Evolutionary conservation across 2,329 filamentous ascomycete species (phyloP).

Genomic region (Hypoxylon sp.): DNA sequence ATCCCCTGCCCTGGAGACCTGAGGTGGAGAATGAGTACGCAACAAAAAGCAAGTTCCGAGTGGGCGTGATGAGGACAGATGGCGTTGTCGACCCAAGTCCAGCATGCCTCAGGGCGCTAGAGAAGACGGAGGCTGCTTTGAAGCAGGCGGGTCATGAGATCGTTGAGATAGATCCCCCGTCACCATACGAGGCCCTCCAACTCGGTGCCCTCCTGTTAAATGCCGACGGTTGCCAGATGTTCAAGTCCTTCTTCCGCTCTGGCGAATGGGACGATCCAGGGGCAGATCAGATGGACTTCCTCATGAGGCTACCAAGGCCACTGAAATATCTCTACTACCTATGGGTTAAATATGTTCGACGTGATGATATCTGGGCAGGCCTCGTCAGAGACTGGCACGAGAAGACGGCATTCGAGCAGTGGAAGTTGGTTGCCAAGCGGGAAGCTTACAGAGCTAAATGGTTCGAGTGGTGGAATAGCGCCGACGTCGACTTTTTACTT

Average conservation of each 20-base stretch:
- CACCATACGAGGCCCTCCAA: constrained; percentile 77
- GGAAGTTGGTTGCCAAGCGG: constrained; percentile 79
- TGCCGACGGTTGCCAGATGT: constrained; percentile 83
- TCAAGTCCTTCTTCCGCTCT: constrained; percentile 76
- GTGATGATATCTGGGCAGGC: constrained; percentile 80
- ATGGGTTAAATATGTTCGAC: constrained; percentile 84
- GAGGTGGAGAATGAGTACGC: constrained; percentile 66
- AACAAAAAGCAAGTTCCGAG: constrained; percentile 69
- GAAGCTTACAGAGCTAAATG: constrained; percentile 81
- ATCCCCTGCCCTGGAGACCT: constrained; percentile 81
- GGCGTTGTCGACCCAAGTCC: constrained; percentile 87
- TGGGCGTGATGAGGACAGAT: constrained; percentile 82
- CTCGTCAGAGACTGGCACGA: constrained; percentile 76
- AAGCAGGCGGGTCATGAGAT: constrained; percentile 78
- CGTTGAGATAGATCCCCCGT: constrained; percentile 68
- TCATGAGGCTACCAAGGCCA: constrained; percentile 76
- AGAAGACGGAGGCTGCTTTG: constrained; percentile 75
- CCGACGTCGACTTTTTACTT: constrained; percentile 79
- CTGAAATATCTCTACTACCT: constrained; percentile 88
- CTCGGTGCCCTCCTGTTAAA: constrained; percentile 84
- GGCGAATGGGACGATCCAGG: constrained; percentile 85
- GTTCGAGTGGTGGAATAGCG: constrained; percentile 85
- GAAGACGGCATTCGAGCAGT: constrained; percentile 80
- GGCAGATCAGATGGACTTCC: constrained; percentile 75
- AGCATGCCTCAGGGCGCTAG: constrained; percentile 79